Evolutionary conservation across 768 basidiomycete genomes (phyloP).

Genomic region (Hericium rajendrae): DNA sequence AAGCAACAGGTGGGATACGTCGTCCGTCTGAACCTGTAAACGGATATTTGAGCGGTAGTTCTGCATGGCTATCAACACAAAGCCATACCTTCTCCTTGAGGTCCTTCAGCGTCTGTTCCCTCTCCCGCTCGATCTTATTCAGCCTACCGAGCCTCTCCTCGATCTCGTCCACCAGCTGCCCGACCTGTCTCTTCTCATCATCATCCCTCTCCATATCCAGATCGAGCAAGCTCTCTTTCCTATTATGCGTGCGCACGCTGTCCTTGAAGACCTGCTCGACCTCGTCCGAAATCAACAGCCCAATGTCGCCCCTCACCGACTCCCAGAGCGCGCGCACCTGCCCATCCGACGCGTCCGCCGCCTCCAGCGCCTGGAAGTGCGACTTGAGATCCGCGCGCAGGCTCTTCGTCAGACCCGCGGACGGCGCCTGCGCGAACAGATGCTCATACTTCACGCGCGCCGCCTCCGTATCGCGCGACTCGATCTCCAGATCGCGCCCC

Average conservation of each 20-base stretch:
- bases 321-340: constrained; percentile 73
- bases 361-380: constrained; percentile 59
- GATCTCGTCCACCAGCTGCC: constrained; percentile 58
- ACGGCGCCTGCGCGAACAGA: constrained; percentile 79
- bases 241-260: constrained; percentile 30
- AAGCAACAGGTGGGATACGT: constrained; percentile 89
- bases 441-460: constrained; percentile 84
- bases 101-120: constrained; percentile 82
- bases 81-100: constrained; percentile 82
- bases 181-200: constrained; percentile 59
- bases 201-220: constrained; percentile 62
- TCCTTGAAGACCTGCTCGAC: constrained; percentile 57
- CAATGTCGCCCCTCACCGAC: constrained; percentile 54
- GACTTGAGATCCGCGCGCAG: constrained; percentile 73
- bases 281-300: constrained; percentile 46
- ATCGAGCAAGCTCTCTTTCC: constrained; percentile 51
- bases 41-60: not conserved
- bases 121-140: constrained; percentile 76
- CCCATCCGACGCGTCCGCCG: constrained; percentile 69
- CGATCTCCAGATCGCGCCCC: constrained; percentile 63
- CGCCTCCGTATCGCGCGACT: constrained; percentile 81
- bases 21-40: constrained; percentile 81
- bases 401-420: constrained; percentile 59
- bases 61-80: not conserved
- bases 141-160: constrained; percentile 71